Evolutionary conservation across 176 grass and related monocot species (phyloP).

Genomic region (Metroxylon sagu): DNA sequence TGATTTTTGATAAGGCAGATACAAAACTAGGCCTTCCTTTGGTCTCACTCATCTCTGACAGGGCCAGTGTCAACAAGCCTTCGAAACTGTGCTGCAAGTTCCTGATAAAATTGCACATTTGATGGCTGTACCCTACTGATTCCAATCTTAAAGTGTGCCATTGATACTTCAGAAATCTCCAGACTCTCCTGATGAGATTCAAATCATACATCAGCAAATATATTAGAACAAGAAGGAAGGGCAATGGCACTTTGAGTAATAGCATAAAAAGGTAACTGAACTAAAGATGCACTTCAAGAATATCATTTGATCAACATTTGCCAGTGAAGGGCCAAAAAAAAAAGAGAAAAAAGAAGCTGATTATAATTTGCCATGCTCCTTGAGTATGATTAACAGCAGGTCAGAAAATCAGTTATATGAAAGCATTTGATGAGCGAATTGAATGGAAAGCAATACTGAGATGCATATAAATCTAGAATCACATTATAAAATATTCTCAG

Average conservation of each 20-base stretch:
- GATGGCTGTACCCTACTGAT: constrained; percentile 36
- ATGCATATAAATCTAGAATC: no score
- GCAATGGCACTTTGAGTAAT: background rate
- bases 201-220: constrained; percentile 14
- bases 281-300: no score
- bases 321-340: no score
- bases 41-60: constrained; percentile 12
- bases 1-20: no score
- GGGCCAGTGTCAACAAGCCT: constrained; percentile 34
- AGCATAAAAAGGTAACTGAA: background rate
- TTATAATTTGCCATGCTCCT: no score
- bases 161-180: constrained; percentile 40
- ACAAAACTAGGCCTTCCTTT: background rate
- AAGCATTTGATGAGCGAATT: no score
- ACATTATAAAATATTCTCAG: no score
- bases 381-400: no score
- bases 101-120: constrained; percentile 61
- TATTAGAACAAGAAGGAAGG: background rate
- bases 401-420: no score
- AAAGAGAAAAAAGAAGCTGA: no score
- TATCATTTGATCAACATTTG: no score
- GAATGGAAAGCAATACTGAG: no score
- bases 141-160: constrained; percentile 55
- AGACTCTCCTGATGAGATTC: constrained; percentile 40
- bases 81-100: constrained; percentile 50